Base-by-base conservation (phyloP, 345 rosid genomes). In the Salix caprea region DNA sequence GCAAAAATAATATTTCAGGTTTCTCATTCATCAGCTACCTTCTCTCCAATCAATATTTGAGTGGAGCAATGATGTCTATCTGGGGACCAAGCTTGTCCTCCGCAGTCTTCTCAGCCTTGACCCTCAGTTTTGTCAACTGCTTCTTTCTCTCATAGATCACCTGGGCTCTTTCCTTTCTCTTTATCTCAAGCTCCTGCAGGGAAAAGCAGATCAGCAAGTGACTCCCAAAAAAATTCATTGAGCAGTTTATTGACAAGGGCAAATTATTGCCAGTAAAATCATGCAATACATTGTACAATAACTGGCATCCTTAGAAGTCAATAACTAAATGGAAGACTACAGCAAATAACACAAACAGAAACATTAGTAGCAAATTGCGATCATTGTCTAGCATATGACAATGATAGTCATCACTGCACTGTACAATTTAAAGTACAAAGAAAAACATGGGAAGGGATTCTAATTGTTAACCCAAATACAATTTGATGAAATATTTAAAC, bases 141-240 rank as follows among this genome's bases (percentile, higher is more conserved):
- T 94, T 94, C 88, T 88, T 94, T 78, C 91, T 86, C 85, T 94
- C 95, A 36, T 91, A 93, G 2, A 70, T 79, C 50, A 86, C 81
- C 77, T 91, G 90, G 50, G 95, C 70, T 80, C 87, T 91, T 75
- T 94, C 97, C 84, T 94, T 94, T 81, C 98, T 90, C 98, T 90
- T 94, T 65, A 73, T 86, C 88, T 94, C 98, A 6, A 94, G 85
- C 77, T 92, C 98, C 98, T 94, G 84, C 60, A 70, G 46, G 13
- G n/a, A 74, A 52, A 18, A 37, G 80, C 15, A 52, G 4, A 15
- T 18, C 2, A n/a, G 5, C 24, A 24, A n/a, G 26, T 1, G 8
- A 2, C 12, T 62, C 34, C 34, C 65, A 42, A 23, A 58, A n/a
- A n/a, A 9, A 11, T 13, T n/a, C 26, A n/a, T 9, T 23, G 14